A percentile compares a stretch with the other conserved stretches of the same genome.
Evolutionary conservation across 2,329 filamentous ascomycete genomes (phyloP).

Genomic region (Didymella sp.): DNA sequence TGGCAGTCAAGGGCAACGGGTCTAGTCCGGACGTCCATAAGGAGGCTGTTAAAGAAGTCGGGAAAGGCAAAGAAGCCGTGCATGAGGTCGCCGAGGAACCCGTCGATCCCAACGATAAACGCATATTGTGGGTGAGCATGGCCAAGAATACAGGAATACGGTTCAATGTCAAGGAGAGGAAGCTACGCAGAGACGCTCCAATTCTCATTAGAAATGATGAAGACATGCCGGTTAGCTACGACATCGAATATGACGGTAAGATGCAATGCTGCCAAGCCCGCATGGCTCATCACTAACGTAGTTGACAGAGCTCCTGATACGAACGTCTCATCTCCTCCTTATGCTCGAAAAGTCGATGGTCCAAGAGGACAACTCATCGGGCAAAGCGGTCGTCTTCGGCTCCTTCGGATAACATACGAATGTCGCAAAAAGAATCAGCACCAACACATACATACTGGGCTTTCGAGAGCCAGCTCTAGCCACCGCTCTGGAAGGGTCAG

Average conservation of each 20-base stretch:
- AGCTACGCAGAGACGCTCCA: conserved; percentile 56
- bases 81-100: conserved; percentile 22
- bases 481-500: background rate
- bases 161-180: conserved; percentile 67
- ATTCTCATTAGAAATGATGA: conserved; percentile 66
- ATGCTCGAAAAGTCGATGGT: conserved; percentile 69
- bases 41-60: conserved; percentile 35
- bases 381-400: conserved; percentile 72
- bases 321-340: conserved; percentile 42
- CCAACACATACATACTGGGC: background rate
- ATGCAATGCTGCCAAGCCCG: background rate
- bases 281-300: background rate
- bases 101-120: conserved; percentile 24
- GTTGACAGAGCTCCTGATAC: conserved; percentile 39
- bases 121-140: conserved; percentile 73
- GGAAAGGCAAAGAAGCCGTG: conserved; percentile 31
- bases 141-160: conserved; percentile 70
- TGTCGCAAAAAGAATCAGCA: conserved; percentile 7
- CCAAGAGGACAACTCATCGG: conserved; percentile 65
- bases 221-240: conserved; percentile 72
- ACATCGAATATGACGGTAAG: conserved; percentile 74
- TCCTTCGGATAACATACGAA: conserved; percentile 47
- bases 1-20: conserved; percentile 34
- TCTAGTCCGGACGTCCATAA: conserved; percentile 13
- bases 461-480: too few relatives aligned